A percentile compares a stretch with the other conserved stretches of the same genome.
phyloP scores from a whole-genome alignment of 306 rosid species.

The Cucurbita pepo region DNA sequence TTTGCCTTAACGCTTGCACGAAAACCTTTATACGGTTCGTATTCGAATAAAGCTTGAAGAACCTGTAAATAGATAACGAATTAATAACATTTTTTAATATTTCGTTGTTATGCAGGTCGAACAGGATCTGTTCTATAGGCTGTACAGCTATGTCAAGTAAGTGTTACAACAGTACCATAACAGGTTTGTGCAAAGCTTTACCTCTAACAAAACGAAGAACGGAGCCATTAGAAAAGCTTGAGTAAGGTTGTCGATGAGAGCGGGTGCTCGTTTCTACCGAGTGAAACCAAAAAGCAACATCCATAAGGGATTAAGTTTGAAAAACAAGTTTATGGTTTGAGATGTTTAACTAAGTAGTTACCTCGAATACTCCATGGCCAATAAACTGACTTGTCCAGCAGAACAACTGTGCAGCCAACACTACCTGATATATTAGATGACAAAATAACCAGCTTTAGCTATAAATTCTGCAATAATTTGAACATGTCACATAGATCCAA shows the following conservation, averaged over 20 bases:
- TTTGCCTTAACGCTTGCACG: constrained; percentile 36
- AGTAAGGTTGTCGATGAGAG: constrained; percentile 60
- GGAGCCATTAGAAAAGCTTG: constrained; percentile 87
- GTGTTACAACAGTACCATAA: neutral
- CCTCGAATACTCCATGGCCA: constrained; percentile 79
- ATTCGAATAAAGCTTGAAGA: constrained; percentile 38
- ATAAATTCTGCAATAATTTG: neutral
- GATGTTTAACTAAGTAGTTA: constrained; percentile 4
- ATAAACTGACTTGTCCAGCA: constrained; percentile 75
- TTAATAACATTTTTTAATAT: neutral
- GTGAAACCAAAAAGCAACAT: neutral
- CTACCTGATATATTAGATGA: constrained; percentile 31
- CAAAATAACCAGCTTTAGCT: neutral
- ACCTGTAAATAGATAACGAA: constrained; percentile 21
- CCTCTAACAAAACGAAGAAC: constrained; percentile 86
- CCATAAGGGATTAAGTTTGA: neutral
- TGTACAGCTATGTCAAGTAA: too few relatives aligned
- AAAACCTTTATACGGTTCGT: constrained; percentile 68
- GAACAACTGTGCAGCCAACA: constrained; percentile 48
- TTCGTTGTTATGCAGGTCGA: neutral
- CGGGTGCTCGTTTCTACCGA: constrained; percentile 61
- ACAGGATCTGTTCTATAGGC: too few relatives aligned
- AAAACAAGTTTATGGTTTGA: neutral
- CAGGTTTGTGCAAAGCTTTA: constrained; percentile 1
- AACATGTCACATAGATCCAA: neutral